Evolutionary conservation across 192 early-diverging fungal species (phyloP), one percentile per base, ranked within the genome.

Genomic region (Chytriomyces confervae): DNA sequence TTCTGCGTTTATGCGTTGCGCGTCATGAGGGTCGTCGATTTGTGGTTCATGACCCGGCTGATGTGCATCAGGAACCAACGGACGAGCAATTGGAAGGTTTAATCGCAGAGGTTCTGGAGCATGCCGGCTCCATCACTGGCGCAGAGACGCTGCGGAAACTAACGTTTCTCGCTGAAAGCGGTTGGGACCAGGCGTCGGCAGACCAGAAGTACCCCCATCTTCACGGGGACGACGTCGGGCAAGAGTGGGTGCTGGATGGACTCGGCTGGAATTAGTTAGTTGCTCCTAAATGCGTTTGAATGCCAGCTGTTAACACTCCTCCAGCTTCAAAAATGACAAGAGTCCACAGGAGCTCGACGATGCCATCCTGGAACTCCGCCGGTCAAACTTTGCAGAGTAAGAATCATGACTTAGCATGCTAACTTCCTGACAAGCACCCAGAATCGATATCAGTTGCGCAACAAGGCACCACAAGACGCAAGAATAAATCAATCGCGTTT

Each of bases 311-410:
- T n/a, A n/a, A n/a, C n/a, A n/a, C n/a, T n/a, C n/a, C n/a, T n/a
- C 8, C 18, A 63, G 62, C 7, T 63, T 63, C 62, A 63, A 63
- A 24, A 63, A 63, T 24, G 62, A 63, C 62, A 63, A 63, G 27
- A 18, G 11, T 7, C 62, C 62, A 20, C 11, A 7, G 27, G 18
- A 63, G 7, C 62, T 63, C 7, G 62, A 8, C 7, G 62, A 63
- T 63, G 62, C 62, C 11, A 63, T 63, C 7, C 24, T 63, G 11
- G 62, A 63, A 18, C 62, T 63, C 7, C 62, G 62, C 62, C 8
- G 9, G 18, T 63, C 62, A 63, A 63, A 63, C 7, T 63, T 63
- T 27, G 62, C 8, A 63, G 62, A 20, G n/a, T n/a, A n/a, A n/a
- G n/a, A n/a, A n/a, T n/a, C n/a, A n/a, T n/a, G n/a, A n/a, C n/a